Evolutionary conservation across 2,329 filamentous ascomycete species (phyloP).

Genomic region (Hortaea sp.): DNA sequence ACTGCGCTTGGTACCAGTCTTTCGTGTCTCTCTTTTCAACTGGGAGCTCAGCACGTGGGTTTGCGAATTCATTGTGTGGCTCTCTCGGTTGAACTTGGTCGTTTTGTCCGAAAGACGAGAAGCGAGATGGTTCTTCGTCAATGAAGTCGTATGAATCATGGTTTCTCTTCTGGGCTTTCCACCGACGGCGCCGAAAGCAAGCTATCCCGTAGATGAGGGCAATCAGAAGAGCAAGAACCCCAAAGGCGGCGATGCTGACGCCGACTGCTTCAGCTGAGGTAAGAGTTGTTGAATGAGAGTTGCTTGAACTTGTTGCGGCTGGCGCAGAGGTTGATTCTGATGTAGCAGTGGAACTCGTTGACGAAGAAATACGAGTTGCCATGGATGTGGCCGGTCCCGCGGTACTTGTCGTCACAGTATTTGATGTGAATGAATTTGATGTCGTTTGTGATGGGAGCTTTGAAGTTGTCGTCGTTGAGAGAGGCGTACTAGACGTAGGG

Average conservation of each 20-base stretch:
- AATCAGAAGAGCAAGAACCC: constrained; percentile 15
- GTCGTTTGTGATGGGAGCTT: background rate
- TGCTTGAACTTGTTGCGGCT: background rate
- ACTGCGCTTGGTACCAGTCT: constrained; percentile 9
- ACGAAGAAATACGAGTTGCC: constrained; percentile 4
- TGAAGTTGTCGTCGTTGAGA: constrained; percentile 1
- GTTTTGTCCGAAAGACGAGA: constrained; percentile 11
- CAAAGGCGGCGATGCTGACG: constrained; percentile 22
- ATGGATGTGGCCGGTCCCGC: background rate
- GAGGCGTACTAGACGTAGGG: background rate
- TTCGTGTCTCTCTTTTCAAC: constrained; percentile 10
- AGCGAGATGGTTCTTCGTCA: constrained; percentile 19
- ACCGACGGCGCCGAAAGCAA: constrained; percentile 13
- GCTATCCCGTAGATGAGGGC: constrained; percentile 12
- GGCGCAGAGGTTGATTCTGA: background rate
- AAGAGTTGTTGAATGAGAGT: constrained; percentile 10
- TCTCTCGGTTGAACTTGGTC: constrained; percentile 7
- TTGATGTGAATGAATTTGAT: no score
- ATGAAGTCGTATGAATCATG: constrained; percentile 25
- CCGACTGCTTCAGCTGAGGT: constrained; percentile 24
- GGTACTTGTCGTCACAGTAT: background rate
- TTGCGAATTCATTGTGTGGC: constrained; percentile 5
- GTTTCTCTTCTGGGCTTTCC: constrained; percentile 3
- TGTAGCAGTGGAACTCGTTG: background rate
- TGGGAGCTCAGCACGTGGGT: constrained; percentile 3